Evolutionary conservation across 2,329 filamentous ascomycete species (phyloP).

Genomic region (Sclerotinia subarctica): DNA sequence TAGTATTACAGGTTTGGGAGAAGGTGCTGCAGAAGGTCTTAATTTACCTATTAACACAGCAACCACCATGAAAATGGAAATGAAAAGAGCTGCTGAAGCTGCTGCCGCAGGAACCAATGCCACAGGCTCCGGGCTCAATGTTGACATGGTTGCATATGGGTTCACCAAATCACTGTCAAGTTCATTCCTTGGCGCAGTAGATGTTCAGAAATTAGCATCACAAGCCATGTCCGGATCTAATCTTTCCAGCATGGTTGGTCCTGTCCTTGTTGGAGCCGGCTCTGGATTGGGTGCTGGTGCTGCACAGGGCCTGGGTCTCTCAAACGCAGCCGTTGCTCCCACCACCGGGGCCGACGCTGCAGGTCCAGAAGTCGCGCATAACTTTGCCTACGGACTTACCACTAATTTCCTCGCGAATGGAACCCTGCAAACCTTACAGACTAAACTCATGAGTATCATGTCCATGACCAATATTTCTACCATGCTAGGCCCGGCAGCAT

Average conservation of each 20-base stretch:
- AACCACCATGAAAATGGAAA: not conserved
- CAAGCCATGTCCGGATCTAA: slow-evolving; percentile 16
- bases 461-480: not conserved
- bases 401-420: slow-evolving; percentile 17
- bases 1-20: slow-evolving; percentile 5
- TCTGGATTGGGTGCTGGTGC: slow-evolving; percentile 15
- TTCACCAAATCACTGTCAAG: slow-evolving; percentile 19
- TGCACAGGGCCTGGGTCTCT: slow-evolving; percentile 5
- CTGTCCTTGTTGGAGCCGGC: slow-evolving; percentile 4
- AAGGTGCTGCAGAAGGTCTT: slow-evolving; percentile 18
- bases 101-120: not conserved
- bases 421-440: not conserved
- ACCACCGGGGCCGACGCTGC: not conserved
- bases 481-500: slow-evolving; percentile 7
- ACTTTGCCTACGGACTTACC: slow-evolving; percentile 15
- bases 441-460: slow-evolving; percentile 10
- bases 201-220: slow-evolving; percentile 8
- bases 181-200: slow-evolving; percentile 16
- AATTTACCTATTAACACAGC: slow-evolving; percentile 8
- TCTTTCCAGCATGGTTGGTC: slow-evolving; percentile 4
- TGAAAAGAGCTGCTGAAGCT: not conserved
- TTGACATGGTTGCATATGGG: not conserved
- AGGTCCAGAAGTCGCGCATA: slow-evolving; percentile 11
- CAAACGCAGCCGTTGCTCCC: not conserved
- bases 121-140: not conserved